Base-by-base conservation (phyloP, 352 stramenopile species). In the Phytophthora podocarpi region DNA sequence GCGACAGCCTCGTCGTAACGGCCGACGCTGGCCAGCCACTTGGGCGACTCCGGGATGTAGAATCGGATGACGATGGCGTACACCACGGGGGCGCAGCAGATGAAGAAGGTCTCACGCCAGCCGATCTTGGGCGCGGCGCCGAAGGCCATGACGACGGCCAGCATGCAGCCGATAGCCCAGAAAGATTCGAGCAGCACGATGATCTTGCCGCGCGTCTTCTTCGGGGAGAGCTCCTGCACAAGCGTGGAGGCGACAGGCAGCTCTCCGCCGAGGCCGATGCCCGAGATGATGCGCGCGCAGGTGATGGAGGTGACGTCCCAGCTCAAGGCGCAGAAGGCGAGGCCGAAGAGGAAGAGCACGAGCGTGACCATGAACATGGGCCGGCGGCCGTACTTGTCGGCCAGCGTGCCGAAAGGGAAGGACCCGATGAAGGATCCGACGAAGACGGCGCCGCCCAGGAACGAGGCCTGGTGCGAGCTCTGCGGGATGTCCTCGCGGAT, bases 281-380 rank as follows among this genome's bases (percentile, higher is more conserved):
- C 82, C n/a, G 64, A 74, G 42, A 89, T 70, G 61, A 89, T 87
- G 10, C 82, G 77, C 32, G 80, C 83, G 36, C 55, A 64, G 23
- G 70, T 85, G 40, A 89, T 64, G 12, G 69, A 76, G n/a, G 59
- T 83, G 43, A 86, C 74, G 68, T 85, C 66, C 69, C 75, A 87
- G 36, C 63, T 74, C 18, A 70, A 26, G 15, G 70, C 78, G 42
- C 75, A 89, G 26, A 89, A 65, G 10, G 42, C 67, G 21, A 84
- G 67, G 3, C 70, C 77, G 27, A 77, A 12, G n/a, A 87, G 59
- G 51, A 85, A 91, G 47, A 91, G 67, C 28, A 89, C 52, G 30
- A 89, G 54, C 59, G 81, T 88, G 48, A 80, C 62, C 72, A 88
- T 88, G 51, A 91, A 88, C 63, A 88, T 87, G 26, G 76, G 68